phyloP scores from a whole-genome alignment of 2,329 filamentous ascomycete genomes.

The Tolypocladium nubicola region DNA sequence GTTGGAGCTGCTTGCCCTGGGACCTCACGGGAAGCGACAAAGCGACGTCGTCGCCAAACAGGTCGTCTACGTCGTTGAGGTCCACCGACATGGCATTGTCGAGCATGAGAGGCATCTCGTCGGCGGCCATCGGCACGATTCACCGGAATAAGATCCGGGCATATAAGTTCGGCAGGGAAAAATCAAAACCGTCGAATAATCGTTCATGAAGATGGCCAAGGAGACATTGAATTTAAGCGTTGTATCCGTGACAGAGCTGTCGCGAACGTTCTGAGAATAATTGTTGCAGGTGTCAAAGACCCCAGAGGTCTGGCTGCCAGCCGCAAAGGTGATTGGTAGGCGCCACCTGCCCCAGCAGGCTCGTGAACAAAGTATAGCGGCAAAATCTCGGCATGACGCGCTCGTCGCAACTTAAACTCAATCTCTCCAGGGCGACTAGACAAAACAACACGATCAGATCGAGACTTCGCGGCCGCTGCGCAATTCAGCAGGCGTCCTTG shows the following conservation, averaged over 20 bases:
- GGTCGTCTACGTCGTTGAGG: slow-evolving; percentile 57
- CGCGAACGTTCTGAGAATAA: neutral
- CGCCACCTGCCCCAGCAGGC: neutral
- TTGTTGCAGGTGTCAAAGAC: neutral
- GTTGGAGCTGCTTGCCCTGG: slow-evolving; percentile 51
- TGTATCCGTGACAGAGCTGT: neutral
- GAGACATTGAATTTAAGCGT: neutral
- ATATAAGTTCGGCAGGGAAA: neutral
- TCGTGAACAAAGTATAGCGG: neutral
- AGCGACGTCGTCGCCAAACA: slow-evolving; percentile 63
- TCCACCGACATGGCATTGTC: slow-evolving; percentile 35
- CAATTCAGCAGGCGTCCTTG: neutral
- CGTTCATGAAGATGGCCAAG: neutral
- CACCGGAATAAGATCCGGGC: neutral
- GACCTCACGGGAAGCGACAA: slow-evolving; percentile 38
- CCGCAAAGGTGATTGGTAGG: neutral
- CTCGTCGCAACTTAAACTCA: no score
- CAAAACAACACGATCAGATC: neutral
- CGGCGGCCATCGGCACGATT: slow-evolving; percentile 18
- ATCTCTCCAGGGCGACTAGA: no score
- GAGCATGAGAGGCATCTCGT: slow-evolving; percentile 33
- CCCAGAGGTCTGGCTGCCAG: neutral
- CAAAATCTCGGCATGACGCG: neutral
- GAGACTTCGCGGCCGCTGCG: neutral
- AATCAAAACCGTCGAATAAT: neutral